Base-by-base conservation (phyloP, 2,329 filamentous ascomycete species). In the Diaporthe batatas region DNA sequence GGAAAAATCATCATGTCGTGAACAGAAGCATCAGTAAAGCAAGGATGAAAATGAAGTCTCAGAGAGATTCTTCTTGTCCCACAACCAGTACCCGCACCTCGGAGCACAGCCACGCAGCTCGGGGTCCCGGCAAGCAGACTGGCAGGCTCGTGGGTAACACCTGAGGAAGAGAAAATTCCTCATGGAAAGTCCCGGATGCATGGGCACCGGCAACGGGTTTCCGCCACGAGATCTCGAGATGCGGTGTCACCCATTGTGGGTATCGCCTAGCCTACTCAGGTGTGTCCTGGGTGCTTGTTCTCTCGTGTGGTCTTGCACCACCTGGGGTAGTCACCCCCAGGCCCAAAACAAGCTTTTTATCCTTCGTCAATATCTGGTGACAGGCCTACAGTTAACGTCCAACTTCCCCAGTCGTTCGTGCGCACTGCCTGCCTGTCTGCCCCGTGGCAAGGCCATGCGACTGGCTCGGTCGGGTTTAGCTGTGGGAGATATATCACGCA, bases 201-300 rank as follows among this genome's bases (percentile, higher is more conserved):
- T 42, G 39, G 44, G 12, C 44, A 53, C 32, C 47, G 62, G 47
- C 39, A 8, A 23, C 47, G 44, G 47, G 14, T 18, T 51, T 53
- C 47, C 44, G 47, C 39, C 62, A 67, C 62, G 62, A 67, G 62
- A 67, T 67, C 29, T 64, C 29, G 44, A 36, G 7, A 39, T 53
- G 47, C 32, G 29, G 44, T 53, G 62, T 53, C n/a, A 53, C 47
- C 47, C 32, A 53, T 18, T 67, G 62, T 53, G 62, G 62, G 62
- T 67, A 51, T 39, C 44, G 53, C 62, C 44, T 47, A 42, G 36
- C 36, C 36, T 39, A 42, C 29, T 5, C 5, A 29, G 29, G 29
- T 29, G 29, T 42, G 39, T 42, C 39, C 11, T 47, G 23, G 39
- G n/a, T 64, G 58, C 16, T 42, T 42, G 39, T 18, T 34, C n/a